phyloP scores from a whole-genome alignment of 2,329 filamentous ascomycete species.

The Knufia petricola region DNA sequence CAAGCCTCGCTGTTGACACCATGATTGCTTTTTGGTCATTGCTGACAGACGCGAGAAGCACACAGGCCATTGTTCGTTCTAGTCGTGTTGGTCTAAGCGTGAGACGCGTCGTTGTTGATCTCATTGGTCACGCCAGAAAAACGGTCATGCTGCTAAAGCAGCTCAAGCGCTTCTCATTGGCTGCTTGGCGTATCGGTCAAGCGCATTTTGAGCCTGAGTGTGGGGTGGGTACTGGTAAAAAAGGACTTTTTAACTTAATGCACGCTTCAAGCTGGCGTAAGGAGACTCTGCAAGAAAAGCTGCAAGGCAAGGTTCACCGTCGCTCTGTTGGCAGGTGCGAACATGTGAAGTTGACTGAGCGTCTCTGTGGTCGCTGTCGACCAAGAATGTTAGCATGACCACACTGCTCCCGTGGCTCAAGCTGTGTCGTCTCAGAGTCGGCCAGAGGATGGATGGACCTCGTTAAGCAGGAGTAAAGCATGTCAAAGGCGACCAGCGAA shows the following conservation, averaged over 20 bases:
- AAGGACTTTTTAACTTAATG: neutral
- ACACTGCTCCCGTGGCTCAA: neutral
- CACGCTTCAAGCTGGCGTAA: neutral
- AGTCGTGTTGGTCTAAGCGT: neutral
- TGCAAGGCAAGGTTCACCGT: too few species aligned
- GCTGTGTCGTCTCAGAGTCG: neutral
- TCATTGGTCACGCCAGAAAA: neutral
- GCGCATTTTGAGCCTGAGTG: neutral
- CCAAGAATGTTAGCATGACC: neutral
- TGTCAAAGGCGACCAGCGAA: too few species aligned
- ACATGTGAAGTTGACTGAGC: neutral
- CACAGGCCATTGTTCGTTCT: neutral
- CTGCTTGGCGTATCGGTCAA: neutral
- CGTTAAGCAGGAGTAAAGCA: neutral
- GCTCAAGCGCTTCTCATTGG: neutral
- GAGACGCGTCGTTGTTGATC: neutral
- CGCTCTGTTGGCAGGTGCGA: neutral
- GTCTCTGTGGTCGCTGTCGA: neutral
- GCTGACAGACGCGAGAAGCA: neutral
- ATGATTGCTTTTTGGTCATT: neutral
- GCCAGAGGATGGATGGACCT: neutral
- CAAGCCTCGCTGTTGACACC: neutral
- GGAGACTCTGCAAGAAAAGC: neutral
- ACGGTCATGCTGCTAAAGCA: neutral
- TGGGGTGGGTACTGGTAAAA: too few species aligned